Percentiles rank a stretch among this genome's conserved stretches.
Evolutionary conservation across 306 rosid genomes (phyloP).

Genomic region (Oemleria cerasiformis): DNA sequence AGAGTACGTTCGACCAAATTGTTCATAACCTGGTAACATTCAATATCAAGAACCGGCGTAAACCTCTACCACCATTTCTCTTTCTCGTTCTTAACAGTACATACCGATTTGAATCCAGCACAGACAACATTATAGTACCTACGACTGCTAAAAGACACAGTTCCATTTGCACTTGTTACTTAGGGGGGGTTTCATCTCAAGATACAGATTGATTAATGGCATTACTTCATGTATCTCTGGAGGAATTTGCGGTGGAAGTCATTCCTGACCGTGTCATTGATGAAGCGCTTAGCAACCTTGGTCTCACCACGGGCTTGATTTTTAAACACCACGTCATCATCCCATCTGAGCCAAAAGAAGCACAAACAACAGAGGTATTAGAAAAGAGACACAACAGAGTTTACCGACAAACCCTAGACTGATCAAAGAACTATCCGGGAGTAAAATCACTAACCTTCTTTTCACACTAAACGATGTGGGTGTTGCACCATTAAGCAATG

Average conservation of each 20-base stretch:
- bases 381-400: too few species aligned
- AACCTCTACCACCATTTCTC: not conserved
- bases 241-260: conserved; percentile 93
- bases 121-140: not conserved
- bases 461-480: conserved; percentile 56
- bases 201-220: not conserved
- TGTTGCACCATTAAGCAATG: conserved; percentile 66
- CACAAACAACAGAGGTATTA: not conserved
- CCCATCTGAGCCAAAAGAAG: conserved; percentile 53
- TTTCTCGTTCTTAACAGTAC: not conserved
- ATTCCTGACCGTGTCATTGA: conserved; percentile 86
- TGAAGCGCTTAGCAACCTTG: conserved; percentile 82
- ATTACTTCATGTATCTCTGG: conserved; percentile 86
- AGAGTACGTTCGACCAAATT: not conserved
- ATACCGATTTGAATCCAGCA: not conserved
- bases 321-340: conserved; percentile 90
- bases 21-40: not conserved
- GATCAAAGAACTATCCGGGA: not conserved
- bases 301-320: conserved; percentile 93
- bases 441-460: conserved; percentile 53
- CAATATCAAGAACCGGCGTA: not conserved
- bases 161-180: not conserved
- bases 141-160: not conserved
- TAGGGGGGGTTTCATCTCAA: not conserved
- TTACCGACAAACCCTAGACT: not conserved